Percentiles rank a stretch among this genome's conserved stretches.
These are phyloP conservation scores for Ophiostoma montium DNA, from an alignment of 2,329 filamentous ascomycete species.

Conservation along the genomic window DNA sequence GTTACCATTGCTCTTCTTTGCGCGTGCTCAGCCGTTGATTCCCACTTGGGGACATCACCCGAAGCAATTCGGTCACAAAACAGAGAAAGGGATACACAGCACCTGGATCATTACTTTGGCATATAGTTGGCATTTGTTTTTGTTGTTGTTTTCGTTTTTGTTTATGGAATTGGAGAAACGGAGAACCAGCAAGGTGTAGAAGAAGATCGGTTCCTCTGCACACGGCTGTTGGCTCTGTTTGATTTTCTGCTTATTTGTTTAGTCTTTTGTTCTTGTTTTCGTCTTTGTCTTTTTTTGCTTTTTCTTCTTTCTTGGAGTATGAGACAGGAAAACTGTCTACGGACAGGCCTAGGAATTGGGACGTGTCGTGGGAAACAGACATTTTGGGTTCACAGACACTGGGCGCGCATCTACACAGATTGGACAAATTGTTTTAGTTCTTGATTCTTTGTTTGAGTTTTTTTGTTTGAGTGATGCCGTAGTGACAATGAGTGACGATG, in stretches of 20 bases:
- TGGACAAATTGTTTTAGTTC: background rate
- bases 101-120: background rate
- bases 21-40: background rate
- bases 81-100: background rate
- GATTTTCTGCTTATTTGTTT: conserved; percentile 11
- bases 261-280: background rate
- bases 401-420: background rate
- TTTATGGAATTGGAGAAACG: too few relatives aligned
- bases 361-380: background rate
- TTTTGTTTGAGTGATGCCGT: background rate
- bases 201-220: background rate
- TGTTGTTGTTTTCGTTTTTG: too few relatives aligned
- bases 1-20: background rate
- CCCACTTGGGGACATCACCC: background rate
- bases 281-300: conserved; percentile 1
- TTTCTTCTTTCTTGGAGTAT: background rate
- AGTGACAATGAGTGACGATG: background rate
- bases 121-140: background rate
- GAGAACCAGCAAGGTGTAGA: too few relatives aligned
- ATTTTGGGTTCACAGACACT: background rate
- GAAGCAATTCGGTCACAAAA: background rate
- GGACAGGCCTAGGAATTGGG: background rate
- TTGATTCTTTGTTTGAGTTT: background rate
- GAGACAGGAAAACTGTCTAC: background rate
- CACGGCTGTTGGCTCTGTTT: background rate